Evolutionary conservation across 2,329 filamentous ascomycete genomes (phyloP), one percentile per base, ranked within the genome.

Genomic region (Exophiala spinifera): DNA sequence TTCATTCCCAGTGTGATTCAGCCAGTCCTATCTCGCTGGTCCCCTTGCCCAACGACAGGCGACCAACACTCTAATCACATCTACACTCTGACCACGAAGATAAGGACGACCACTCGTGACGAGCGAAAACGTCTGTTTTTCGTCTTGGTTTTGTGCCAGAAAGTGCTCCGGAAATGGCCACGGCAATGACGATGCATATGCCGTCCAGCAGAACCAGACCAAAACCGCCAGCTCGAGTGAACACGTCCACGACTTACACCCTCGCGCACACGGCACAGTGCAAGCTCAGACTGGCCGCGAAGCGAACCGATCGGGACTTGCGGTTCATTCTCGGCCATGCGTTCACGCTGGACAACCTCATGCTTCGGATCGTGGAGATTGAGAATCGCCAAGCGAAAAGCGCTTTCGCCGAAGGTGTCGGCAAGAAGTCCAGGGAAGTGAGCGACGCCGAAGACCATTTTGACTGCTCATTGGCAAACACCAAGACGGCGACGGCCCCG

Each of bases 241-340:
- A 45, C 17, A 55, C 57, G 5, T 46, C 15, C 37, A 44, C 59
- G 11, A 55, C 61, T 19, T 63, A 63, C 52, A 52, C 55, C 11
- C 59, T 63, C 23, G 61, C 61, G 1, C 61, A 63, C 45, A 61
- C 61, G 1, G 61, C 56, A 17, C 56, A 60, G 48, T 63, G 61
- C 36, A 63, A 63, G 46, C 49, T 63, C 5, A 54, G 60, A 42
- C 44, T 60, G 23, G 55, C 61, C 7, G 61, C 61, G 1, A 61
- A 61, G 36, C 56, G 61, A 19, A 53, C 56, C 15, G 61, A 63
- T 40, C 45, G 61, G 15, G 54, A 63, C 46, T 31, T 63, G n/a
- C 56, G 61, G 17, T 61, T 63, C 34, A 50, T 63, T 11, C 56
- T 63, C 3, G 61, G 59, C 46, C 61, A 63, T 45, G 61, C 61